Evolutionary conservation across 2,329 filamentous ascomycete genomes (phyloP).

Genomic region (Herpotrichia juniperi): DNA sequence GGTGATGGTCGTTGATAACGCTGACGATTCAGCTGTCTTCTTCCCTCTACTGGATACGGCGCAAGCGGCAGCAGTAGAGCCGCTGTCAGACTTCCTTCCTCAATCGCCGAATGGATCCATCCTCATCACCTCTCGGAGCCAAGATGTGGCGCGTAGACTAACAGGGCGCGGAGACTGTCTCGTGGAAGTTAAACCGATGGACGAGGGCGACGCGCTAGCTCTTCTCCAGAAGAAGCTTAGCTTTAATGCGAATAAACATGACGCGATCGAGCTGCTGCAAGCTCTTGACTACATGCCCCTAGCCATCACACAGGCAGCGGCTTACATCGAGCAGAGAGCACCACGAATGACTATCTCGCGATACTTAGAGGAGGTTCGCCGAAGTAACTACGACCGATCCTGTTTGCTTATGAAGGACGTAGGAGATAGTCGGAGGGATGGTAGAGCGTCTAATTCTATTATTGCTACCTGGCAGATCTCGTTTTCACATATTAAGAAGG

Average conservation of each 20-base stretch:
- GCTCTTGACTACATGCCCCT: slow-evolving; percentile 43
- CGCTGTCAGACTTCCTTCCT: slow-evolving; percentile 15
- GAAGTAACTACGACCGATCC: slow-evolving; percentile 5
- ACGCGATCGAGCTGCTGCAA: slow-evolving; percentile 13
- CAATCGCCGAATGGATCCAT: slow-evolving; percentile 16
- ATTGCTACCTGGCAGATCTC: slow-evolving; percentile 40
- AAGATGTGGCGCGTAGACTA: slow-evolving; percentile 17
- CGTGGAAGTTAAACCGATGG: slow-evolving; percentile 29
- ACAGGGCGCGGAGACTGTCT: slow-evolving; percentile 15
- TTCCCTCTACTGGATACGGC: background rate
- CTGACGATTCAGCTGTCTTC: slow-evolving; percentile 15
- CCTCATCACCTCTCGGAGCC: slow-evolving; percentile 22
- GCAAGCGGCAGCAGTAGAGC: background rate
- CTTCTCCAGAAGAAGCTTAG: slow-evolving; percentile 30
- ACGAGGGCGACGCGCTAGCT: slow-evolving; percentile 17
- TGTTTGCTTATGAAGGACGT: slow-evolving; percentile 2
- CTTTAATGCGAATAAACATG: slow-evolving; percentile 2
- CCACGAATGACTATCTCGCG: background rate
- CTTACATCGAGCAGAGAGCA: slow-evolving; percentile 6
- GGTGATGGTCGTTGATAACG: slow-evolving; percentile 21
- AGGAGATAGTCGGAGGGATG: slow-evolving; percentile 7
- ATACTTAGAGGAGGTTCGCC: slow-evolving; percentile 8
- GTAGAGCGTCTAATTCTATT: slow-evolving; percentile 14
- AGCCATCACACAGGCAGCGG: slow-evolving; percentile 30
- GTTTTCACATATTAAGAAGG: slow-evolving; percentile 38